Conservation (phyloP, 2,329 filamentous ascomycete species). For the Dactylellina parvicollis region DNA sequence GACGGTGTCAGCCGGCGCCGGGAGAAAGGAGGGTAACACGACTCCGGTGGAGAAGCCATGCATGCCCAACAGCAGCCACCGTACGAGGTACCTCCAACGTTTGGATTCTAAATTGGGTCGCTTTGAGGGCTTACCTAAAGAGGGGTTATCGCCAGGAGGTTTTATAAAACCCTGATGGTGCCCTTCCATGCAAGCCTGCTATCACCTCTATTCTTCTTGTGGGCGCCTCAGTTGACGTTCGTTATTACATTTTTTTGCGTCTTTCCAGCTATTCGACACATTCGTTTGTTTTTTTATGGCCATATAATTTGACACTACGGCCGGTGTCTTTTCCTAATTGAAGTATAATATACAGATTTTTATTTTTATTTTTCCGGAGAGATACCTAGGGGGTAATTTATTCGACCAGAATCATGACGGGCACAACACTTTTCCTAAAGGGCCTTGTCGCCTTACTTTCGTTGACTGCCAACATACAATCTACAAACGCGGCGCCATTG, state of each 20-base stretch:
- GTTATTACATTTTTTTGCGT: not conserved
- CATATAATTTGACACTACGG: not conserved
- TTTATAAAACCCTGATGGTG: not conserved
- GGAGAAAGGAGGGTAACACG: too few relatives aligned
- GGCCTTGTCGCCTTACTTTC: conserved; percentile 20
- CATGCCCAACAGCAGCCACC: too few relatives aligned
- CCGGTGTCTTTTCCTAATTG: conserved; percentile 2
- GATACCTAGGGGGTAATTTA: not conserved
- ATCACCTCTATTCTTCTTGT: not conserved
- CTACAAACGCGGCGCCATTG: conserved; percentile 1
- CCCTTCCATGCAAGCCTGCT: not conserved
- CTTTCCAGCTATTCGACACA: not conserved
- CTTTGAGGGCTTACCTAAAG: not conserved
- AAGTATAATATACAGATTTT: not conserved
- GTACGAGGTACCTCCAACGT: too few relatives aligned
- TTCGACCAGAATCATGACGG: conserved; percentile 31
- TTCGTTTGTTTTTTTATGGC: not conserved
- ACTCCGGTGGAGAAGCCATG: too few relatives aligned
- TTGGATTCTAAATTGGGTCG: not conserved
- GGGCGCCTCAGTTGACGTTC: not conserved
- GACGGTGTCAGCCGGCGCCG: too few relatives aligned
- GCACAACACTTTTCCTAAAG: conserved; percentile 12
- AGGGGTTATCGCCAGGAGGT: not conserved
- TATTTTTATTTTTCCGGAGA: too few relatives aligned
- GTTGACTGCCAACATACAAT: conserved; percentile 10